phyloP scores from a whole-genome alignment of 2,329 filamentous ascomycete genomes.

The Microascus cirrosus region DNA sequence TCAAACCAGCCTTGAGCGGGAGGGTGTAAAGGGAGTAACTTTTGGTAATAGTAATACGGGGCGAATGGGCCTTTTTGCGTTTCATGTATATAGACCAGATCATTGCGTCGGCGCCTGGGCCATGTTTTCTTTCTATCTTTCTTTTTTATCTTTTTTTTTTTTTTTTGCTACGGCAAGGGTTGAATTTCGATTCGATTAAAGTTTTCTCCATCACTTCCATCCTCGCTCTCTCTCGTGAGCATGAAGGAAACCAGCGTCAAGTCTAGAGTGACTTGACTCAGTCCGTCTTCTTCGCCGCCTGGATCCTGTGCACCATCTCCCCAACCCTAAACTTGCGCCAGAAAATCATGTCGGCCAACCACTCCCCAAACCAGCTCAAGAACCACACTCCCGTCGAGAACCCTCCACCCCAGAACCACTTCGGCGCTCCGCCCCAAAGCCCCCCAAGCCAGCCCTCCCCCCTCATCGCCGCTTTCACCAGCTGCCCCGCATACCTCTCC shows the following conservation, averaged over 20 bases:
- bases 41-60: neutral
- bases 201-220: neutral
- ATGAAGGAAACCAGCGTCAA: neutral
- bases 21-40: neutral
- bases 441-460: conserved; percentile 5
- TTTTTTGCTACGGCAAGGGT: neutral
- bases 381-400: conserved; percentile 18
- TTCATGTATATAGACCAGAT: neutral
- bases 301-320: conserved; percentile 12
- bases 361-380: conserved; percentile 18
- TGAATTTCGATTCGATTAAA: neutral
- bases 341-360: conserved; percentile 15
- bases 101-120: neutral
- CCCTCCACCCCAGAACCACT: conserved; percentile 23
- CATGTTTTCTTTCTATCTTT: too few relatives aligned
- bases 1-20: neutral
- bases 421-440: conserved; percentile 17
- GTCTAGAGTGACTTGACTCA: conserved; percentile 3
- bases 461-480: conserved; percentile 30
- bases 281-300: conserved; percentile 13
- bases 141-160: too few relatives aligned
- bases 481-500: conserved; percentile 25
- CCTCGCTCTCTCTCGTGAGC: neutral
- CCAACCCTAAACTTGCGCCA: conserved; percentile 11
- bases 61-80: neutral